phyloP scores from a whole-genome alignment of 208 protist species.

The Leishmania mexicana region DNA sequence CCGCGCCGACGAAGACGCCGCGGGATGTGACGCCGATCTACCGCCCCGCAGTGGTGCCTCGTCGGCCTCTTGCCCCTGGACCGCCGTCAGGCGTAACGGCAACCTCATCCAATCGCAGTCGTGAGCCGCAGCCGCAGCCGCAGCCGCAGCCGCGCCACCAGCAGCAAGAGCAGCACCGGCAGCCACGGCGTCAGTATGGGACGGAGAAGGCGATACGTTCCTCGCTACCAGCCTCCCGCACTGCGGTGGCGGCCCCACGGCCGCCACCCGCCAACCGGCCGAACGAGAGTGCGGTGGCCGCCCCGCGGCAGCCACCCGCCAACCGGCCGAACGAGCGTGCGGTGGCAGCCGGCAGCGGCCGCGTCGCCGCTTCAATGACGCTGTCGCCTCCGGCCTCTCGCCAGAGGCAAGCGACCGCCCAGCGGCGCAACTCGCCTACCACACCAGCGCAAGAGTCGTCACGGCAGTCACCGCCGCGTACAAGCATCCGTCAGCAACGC shows the following conservation, averaged over 20 bases:
- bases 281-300: background rate
- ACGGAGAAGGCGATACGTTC: background rate
- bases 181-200: background rate
- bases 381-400: background rate
- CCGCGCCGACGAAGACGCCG: background rate
- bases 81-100: background rate
- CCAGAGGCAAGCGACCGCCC: background rate
- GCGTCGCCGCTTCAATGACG: background rate
- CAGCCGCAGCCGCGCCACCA: background rate
- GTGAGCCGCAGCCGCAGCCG: background rate
- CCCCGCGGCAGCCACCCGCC: background rate
- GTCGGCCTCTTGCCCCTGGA: constrained; percentile 7
- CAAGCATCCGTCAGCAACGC: constrained; percentile 4
- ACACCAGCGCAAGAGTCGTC: constrained; percentile 7
- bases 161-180: background rate
- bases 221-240: background rate
- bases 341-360: background rate
- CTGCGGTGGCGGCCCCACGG: background rate
- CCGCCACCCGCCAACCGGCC: background rate
- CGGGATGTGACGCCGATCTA: constrained; percentile 14
- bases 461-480: constrained; percentile 2
- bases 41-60: constrained; percentile 11
- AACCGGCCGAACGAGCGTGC: background rate
- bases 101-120: background rate
- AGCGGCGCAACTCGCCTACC: background rate